Evolutionary conservation across 371 early-diverging fungal genomes (phyloP), one percentile per base, ranked within the genome.

Genomic region (Rhizopus stolonifer): DNA sequence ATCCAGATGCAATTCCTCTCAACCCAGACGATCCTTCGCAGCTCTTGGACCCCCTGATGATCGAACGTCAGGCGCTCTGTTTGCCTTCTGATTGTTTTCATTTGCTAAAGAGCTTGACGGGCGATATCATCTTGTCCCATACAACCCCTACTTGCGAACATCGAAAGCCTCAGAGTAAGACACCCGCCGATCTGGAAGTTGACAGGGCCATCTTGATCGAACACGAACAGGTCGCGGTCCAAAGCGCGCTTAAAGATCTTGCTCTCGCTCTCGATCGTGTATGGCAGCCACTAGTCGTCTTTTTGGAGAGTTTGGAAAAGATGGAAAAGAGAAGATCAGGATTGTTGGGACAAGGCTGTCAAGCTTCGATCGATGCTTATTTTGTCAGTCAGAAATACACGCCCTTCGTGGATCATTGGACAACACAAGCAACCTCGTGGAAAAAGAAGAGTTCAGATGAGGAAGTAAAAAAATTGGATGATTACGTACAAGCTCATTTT

Each of bases 91-190:
- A 84, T 18, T 72, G 77, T 19, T 91, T 90, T 46, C 83, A 84
- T 40, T 60, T 88, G 25, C 61, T 90, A 26, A 86, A 86, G 50
- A 76, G 83, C 53, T 78, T 89, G 46, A 87, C 89, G 19, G 84
- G 82, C 17, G 82, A 86, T 46, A 77, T 86, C 34, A 75, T 89
- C 1, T 73, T 83, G 15, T 85, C 86, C 26, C 89, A 89, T 59
- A 79, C 86, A 45, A 83, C 83, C 47, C 87, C 90, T 15, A 83
- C 83, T 17, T 91, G 91, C 64, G 70, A 82, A 45, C 91, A 91
- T 59, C 80, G 74, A 1, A 81, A 79, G 48, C 81, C 86, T 7
- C 78, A 81, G 40, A 77, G 81, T 25, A 84, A 80, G 48, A 74
- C 80, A 44, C 89, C 89, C 11, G 70, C 80, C 0, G 90, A 91